A percentile compares a stretch with the other conserved stretches of the same genome.
These are phyloP conservation scores for Rosa chinensis DNA, from an alignment of 306 rosid species.

Conservation along the genomic window DNA sequence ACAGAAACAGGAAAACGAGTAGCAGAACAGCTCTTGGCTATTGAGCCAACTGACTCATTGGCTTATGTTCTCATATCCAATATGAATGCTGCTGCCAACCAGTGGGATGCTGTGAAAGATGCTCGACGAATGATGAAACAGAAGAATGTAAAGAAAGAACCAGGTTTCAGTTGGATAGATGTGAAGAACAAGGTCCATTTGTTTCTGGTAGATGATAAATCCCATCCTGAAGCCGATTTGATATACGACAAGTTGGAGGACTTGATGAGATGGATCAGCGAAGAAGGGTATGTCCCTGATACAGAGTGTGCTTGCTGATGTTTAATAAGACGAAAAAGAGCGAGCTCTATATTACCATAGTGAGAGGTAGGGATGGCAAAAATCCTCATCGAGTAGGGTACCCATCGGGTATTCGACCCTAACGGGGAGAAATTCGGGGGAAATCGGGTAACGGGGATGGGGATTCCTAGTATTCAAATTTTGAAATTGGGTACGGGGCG, in stretches of 20 bases:
- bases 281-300: constrained; percentile 71
- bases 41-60: constrained; percentile 76
- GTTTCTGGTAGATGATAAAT: constrained; percentile 72
- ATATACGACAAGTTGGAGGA: constrained; percentile 56
- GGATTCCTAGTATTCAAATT: no score
- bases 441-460: no score
- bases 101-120: constrained; percentile 60
- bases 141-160: constrained; percentile 73
- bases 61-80: constrained; percentile 78
- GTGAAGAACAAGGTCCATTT: constrained; percentile 73
- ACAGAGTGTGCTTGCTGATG: constrained; percentile 59
- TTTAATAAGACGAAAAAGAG: constrained; percentile 71
- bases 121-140: constrained; percentile 68
- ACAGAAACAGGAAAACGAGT: constrained; percentile 52
- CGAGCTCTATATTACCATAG: constrained; percentile 36
- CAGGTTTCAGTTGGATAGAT: constrained; percentile 83
- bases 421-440: no score
- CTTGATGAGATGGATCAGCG: constrained; percentile 52
- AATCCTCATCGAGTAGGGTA: no score
- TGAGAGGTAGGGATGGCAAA: no score
- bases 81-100: constrained; percentile 67
- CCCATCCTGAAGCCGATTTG: constrained; percentile 56
- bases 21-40: constrained; percentile 53
- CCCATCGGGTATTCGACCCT: no score
- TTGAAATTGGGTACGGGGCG: no score